phyloP scores from a whole-genome alignment of 179 eudicot genomes.

The Amaranthus tricolor region DNA sequence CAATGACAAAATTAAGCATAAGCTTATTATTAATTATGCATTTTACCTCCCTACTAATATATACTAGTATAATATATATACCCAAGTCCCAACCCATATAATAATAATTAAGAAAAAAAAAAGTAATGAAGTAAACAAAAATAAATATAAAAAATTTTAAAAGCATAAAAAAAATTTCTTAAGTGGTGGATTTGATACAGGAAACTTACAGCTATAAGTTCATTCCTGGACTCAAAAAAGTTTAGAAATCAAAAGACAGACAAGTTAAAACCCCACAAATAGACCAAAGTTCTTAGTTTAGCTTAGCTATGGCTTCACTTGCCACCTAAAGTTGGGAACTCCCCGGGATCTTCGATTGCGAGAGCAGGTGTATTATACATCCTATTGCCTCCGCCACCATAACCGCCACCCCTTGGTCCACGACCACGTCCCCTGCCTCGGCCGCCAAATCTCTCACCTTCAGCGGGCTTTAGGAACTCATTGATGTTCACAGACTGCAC shows the following conservation, averaged over 20 bases:
- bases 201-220: conserved; percentile 27
- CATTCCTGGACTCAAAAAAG: conserved; percentile 29
- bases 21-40: conserved; percentile 16
- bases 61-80: neutral
- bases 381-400: conserved; percentile 36
- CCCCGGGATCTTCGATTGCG: conserved; percentile 55
- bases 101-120: neutral
- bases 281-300: conserved; percentile 16
- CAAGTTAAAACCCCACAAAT: conserved; percentile 2
- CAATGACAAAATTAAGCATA: conserved; percentile 32
- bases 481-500: conserved; percentile 75
- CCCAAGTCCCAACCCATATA: neutral
- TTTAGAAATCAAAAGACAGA: conserved; percentile 14
- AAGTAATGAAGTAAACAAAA: conserved; percentile 19
- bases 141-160: conserved; percentile 27
- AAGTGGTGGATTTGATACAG: conserved; percentile 30
- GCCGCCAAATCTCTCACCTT: conserved; percentile 48
- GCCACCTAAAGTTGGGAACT: conserved; percentile 71
- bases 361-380: conserved; percentile 45
- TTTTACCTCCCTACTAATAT: conserved; percentile 12
- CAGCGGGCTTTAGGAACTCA: conserved; percentile 87
- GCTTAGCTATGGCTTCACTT: conserved; percentile 42
- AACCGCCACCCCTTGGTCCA: conserved; percentile 17
- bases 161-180: conserved; percentile 1
- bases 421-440: conserved; percentile 36